Percentiles rank a stretch among this genome's conserved stretches.
phyloP scores from a whole-genome alignment of 164 flowering plant genomes.

The Protea cynaroides region DNA sequence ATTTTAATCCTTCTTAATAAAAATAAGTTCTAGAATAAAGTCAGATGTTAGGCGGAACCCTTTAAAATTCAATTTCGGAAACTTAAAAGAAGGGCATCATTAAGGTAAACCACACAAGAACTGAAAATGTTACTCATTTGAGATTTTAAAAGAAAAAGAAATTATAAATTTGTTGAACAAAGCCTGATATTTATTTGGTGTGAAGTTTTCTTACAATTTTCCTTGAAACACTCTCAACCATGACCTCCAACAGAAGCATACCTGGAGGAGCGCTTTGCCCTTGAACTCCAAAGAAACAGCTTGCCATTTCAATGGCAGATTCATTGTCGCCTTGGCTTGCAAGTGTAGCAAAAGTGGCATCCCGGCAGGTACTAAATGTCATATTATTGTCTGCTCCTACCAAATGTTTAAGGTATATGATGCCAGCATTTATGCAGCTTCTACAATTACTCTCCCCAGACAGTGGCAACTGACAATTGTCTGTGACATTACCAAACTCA shows the following conservation, averaged over 20 bases:
- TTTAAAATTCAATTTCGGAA: too few species aligned
- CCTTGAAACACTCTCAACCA: not conserved
- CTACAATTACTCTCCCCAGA: constrained; percentile 46
- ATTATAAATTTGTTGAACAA: not conserved
- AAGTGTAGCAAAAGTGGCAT: constrained; percentile 85
- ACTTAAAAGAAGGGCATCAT: too few species aligned
- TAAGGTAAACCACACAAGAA: too few species aligned
- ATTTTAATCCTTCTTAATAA: too few species aligned
- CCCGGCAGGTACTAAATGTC: constrained; percentile 85
- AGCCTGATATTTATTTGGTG: not conserved
- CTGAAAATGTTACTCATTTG: too few species aligned
- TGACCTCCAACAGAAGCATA: constrained; percentile 12
- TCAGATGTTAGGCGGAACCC: too few species aligned
- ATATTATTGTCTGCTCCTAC: constrained; percentile 58
- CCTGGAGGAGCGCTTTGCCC: constrained; percentile 52
- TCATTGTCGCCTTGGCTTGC: constrained; percentile 63
- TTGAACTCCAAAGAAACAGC: constrained; percentile 85
- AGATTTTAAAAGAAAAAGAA: not conserved
- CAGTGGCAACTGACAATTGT: constrained; percentile 59
- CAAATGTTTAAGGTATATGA: constrained; percentile 55
- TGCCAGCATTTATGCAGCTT: constrained; percentile 75
- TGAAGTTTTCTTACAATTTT: not conserved
- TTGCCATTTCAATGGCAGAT: constrained; percentile 53
- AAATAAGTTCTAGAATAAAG: too few species aligned
- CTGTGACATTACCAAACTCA: constrained; percentile 47